Conservation (phyloP, 805 yeast species). For the Wickerhamomyces ciferrii region DNA sequence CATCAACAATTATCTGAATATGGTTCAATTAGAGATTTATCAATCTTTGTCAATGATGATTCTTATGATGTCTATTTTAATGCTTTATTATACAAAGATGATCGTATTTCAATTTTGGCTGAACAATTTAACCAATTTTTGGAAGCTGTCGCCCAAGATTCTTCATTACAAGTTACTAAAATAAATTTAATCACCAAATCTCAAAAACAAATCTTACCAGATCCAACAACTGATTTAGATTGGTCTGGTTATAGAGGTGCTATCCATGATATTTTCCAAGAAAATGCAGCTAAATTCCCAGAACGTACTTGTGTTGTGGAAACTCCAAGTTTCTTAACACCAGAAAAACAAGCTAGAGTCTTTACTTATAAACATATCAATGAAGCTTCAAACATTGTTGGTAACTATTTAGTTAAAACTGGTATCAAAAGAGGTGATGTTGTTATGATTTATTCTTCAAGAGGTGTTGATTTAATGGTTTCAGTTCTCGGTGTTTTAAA, state of each 20-base stretch:
- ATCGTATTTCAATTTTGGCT: constrained; percentile 61
- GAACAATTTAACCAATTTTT: constrained; percentile 67
- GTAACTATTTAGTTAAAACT: constrained; percentile 73
- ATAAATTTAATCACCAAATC: constrained; percentile 65
- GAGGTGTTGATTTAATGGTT: constrained; percentile 95
- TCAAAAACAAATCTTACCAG: constrained; percentile 65
- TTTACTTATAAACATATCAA: constrained; percentile 87
- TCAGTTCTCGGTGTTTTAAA: constrained; percentile 97
- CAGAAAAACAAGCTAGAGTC: constrained; percentile 51
- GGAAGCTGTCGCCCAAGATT: constrained; percentile 28
- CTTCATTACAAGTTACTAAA: constrained; percentile 45
- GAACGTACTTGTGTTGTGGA: constrained; percentile 90
- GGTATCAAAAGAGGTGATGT: constrained; percentile 91
- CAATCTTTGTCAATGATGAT: constrained; percentile 39
- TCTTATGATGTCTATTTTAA: constrained; percentile 58
- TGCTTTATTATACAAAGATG: constrained; percentile 63
- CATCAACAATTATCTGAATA: constrained; percentile 22
- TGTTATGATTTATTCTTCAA: constrained; percentile 95
- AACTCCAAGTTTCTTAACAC: constrained; percentile 62
- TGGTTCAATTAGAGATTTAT: constrained; percentile 62
- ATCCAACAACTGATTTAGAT: constrained; percentile 81
- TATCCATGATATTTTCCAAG: constrained; percentile 91
- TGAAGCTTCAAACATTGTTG: constrained; percentile 89
- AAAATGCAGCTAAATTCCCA: constrained; percentile 80
- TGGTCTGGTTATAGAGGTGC: constrained; percentile 94